These are phyloP conservation scores for Hypoxylon sp. DNA, from an alignment of 2,329 filamentous ascomycete species.

Conservation along the genomic window DNA sequence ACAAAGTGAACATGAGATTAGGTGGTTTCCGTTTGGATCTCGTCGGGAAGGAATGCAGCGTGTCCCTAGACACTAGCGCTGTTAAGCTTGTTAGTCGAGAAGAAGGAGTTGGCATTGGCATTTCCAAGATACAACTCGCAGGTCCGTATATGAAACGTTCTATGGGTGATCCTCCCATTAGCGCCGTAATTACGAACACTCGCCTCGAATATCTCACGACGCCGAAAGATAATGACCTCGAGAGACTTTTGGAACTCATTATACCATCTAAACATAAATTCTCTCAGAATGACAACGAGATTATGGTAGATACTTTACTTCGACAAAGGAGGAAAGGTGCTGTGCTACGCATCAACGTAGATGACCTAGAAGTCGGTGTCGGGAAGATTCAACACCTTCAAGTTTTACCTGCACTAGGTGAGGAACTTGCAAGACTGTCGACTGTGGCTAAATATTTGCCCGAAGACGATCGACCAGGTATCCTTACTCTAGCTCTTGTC, in stretches of 20 bases:
- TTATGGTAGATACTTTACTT: constrained; percentile 92
- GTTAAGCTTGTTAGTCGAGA: constrained; percentile 85
- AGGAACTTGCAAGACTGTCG: constrained; percentile 85
- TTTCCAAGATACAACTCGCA: constrained; percentile 81
- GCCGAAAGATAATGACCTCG: constrained; percentile 85
- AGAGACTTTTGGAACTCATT: constrained; percentile 85
- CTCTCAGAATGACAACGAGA: constrained; percentile 87
- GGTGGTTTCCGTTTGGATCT: constrained; percentile 83
- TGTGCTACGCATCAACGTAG: constrained; percentile 80
- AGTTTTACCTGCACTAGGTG: constrained; percentile 78
- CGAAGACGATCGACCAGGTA: constrained; percentile 92
- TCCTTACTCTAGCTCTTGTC: constrained; percentile 81
- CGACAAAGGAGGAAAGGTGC: constrained; percentile 89
- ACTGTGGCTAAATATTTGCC: constrained; percentile 95
- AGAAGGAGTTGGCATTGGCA: constrained; percentile 78
- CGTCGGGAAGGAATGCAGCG: constrained; percentile 81
- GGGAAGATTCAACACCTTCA: constrained; percentile 75
- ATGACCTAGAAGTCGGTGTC: constrained; percentile 74
- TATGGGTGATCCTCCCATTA: constrained; percentile 71
- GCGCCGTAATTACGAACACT: constrained; percentile 74
- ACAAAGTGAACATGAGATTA: constrained; percentile 82
- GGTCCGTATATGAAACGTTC: constrained; percentile 76
- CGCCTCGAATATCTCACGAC: constrained; percentile 79
- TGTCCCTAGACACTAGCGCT: constrained; percentile 82
- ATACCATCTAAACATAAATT: constrained; percentile 94